Evolutionary conservation across 192 early-diverging fungal species (phyloP).

Genomic region (Backusella psychrophila): DNA sequence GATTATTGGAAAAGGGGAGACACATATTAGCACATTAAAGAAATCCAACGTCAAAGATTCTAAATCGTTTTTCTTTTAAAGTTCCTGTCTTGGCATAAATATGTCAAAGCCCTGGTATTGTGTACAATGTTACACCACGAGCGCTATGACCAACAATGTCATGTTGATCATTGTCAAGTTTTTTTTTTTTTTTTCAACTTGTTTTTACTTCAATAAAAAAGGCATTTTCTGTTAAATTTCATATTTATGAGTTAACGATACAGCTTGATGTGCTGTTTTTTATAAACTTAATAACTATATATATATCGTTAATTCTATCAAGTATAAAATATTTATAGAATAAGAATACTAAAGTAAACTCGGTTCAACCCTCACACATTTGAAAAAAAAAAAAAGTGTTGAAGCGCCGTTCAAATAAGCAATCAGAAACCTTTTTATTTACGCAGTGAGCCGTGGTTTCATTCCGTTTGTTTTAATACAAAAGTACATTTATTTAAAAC

Average conservation of each 20-base stretch:
- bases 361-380: not conserved
- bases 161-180: not conserved
- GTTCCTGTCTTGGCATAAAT: not conserved
- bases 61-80: not conserved
- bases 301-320: not conserved
- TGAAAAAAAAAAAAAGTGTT: not conserved
- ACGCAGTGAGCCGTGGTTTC: not conserved
- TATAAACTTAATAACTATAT: not conserved
- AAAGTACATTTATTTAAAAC: not conserved
- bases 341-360: not conserved
- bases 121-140: not conserved
- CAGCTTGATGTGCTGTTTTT: not conserved
- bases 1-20: not conserved
- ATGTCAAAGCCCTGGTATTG: not conserved
- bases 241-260: too few relatives aligned
- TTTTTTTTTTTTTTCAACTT: not conserved
- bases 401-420: not conserved
- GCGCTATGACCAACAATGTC: not conserved
- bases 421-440: not conserved
- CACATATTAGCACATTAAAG: not conserved
- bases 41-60: not conserved
- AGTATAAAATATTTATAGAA: not conserved
- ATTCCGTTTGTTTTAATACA: not conserved
- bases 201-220: not conserved
- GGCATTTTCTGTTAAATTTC: not conserved